A percentile compares a stretch with the other conserved stretches of the same genome.
These are phyloP conservation scores for Fusarium goolgardi DNA, from an alignment of 2,329 filamentous ascomycete species.

Conservation along the genomic window DNA sequence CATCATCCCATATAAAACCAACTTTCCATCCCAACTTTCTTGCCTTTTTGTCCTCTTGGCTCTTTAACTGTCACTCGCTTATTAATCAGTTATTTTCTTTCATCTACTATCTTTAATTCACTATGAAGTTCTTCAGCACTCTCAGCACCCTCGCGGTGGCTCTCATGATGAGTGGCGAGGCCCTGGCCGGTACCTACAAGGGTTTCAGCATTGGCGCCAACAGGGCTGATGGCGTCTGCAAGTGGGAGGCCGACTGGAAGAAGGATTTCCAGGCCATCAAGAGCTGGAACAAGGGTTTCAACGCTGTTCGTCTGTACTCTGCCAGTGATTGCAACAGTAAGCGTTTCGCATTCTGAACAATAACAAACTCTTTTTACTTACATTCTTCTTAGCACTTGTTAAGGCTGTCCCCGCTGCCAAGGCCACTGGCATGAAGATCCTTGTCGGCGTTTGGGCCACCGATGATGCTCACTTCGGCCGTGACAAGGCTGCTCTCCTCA, in stretches of 20 bases:
- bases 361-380: not conserved
- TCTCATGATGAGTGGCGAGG: slow-evolving; percentile 37
- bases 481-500: slow-evolving; percentile 43
- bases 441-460: slow-evolving; percentile 43
- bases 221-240: slow-evolving; percentile 39
- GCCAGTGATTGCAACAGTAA: slow-evolving; percentile 42
- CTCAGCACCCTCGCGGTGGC: slow-evolving; percentile 32
- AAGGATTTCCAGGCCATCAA: slow-evolving; percentile 44
- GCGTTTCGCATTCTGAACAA: not conserved
- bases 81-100: slow-evolving; percentile 12
- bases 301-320: slow-evolving; percentile 42
- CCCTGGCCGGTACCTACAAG: slow-evolving; percentile 41
- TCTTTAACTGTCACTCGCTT: slow-evolving; percentile 12
- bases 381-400: slow-evolving; percentile 25
- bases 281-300: slow-evolving; percentile 44
- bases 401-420: slow-evolving; percentile 45
- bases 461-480: slow-evolving; percentile 41
- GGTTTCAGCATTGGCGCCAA: slow-evolving; percentile 44
- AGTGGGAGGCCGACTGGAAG: slow-evolving; percentile 44
- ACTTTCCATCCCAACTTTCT: not conserved
- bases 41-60: slow-evolving; percentile 5
- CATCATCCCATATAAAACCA: slow-evolving; percentile 15
- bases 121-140: slow-evolving; percentile 40
- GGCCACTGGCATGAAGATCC: slow-evolving; percentile 42
- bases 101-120: not conserved